phyloP scores from a whole-genome alignment of 139 green algal species.

The Chlamydomonas eustigma region DNA sequence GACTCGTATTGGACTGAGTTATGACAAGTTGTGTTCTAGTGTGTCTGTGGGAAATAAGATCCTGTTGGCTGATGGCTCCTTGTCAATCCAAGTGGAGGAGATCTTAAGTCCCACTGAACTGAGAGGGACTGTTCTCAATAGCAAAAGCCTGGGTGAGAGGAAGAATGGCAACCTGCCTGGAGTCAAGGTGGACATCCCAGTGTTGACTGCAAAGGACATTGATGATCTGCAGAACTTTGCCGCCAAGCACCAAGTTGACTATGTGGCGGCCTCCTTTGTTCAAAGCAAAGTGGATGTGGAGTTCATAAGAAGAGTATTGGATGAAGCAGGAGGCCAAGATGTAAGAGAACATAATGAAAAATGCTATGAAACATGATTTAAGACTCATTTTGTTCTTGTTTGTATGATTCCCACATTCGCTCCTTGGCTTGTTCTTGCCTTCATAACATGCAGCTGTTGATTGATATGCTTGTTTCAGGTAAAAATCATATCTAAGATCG shows the following conservation, averaged over 20 bases:
- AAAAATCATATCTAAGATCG: constrained; percentile 71
- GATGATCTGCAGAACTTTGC: constrained; percentile 59
- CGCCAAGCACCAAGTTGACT: constrained; percentile 64
- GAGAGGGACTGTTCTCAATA: constrained; percentile 43
- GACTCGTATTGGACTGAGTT: constrained; percentile 53
- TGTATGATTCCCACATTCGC: background rate
- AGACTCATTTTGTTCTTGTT: background rate
- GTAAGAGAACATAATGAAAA: constrained; percentile 34
- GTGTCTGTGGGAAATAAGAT: constrained; percentile 50
- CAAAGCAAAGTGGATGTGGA: constrained; percentile 55
- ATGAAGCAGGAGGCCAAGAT: constrained; percentile 41
- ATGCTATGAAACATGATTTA: background rate
- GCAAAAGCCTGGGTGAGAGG: constrained; percentile 43
- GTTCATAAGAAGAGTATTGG: constrained; percentile 55
- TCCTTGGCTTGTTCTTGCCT: background rate
- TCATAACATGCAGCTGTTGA: background rate
- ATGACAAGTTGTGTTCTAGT: constrained; percentile 54
- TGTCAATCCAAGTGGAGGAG: constrained; percentile 46
- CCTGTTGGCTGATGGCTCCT: constrained; percentile 56
- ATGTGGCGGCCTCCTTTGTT: constrained; percentile 42
- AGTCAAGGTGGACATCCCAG: constrained; percentile 74
- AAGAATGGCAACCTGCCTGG: constrained; percentile 72
- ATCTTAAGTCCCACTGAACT: constrained; percentile 33
- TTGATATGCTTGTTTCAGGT: too few relatives aligned
- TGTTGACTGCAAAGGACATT: constrained; percentile 66